Base-by-base conservation (phyloP, 2,329 filamentous ascomycete genomes). In the Phaeophleospora eucalypticola region DNA sequence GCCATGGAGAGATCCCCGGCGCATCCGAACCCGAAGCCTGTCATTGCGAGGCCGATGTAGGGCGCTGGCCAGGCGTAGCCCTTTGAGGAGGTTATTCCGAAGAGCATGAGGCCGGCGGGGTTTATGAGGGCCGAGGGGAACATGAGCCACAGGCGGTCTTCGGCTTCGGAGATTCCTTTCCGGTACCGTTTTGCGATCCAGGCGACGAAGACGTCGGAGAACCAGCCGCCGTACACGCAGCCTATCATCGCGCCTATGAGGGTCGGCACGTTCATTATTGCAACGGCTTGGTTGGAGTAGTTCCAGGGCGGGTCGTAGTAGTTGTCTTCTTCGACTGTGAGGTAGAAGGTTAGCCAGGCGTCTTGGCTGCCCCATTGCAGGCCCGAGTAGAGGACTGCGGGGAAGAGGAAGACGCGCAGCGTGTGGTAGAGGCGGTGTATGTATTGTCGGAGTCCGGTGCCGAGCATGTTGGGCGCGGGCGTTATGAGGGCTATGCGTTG, bases 281-380 rank as follows among this genome's bases (percentile, higher is more conserved):
- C 78, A 3, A 78, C 74, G 2, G 71, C 71, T 1, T 72, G 71
- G 46, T 78, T 71, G 29, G 64, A 68, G 58, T 81, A 82, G 59
- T 78, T 73, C 71, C 75, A 81, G 0, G 79, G 79, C 8, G 67
- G 63, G 0, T 65, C 71, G 19, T 72, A 74, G 73, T 77, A 81
- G 53, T 73, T 73, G 51, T 79, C 76, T 54, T 81, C 75, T 57
- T 80, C 71, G 1, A 81, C 70, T 0, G 78, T 81, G 24, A 80
- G 66, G 52, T 81, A 80, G 58, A 82, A 81, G 1, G 75, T 76
- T 17, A 82, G 64, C 64, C 78, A 80, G n/a, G 78, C 76, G 53
- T 80, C 78, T 60, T 81, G 79, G 21, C 76, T 69, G 3, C 78
- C 78, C 78, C 78, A 81, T 57, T 81, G 78, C 18, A 81, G 61